phyloP scores from a whole-genome alignment of 208 protist genomes.

The Leishmania turanica region DNA sequence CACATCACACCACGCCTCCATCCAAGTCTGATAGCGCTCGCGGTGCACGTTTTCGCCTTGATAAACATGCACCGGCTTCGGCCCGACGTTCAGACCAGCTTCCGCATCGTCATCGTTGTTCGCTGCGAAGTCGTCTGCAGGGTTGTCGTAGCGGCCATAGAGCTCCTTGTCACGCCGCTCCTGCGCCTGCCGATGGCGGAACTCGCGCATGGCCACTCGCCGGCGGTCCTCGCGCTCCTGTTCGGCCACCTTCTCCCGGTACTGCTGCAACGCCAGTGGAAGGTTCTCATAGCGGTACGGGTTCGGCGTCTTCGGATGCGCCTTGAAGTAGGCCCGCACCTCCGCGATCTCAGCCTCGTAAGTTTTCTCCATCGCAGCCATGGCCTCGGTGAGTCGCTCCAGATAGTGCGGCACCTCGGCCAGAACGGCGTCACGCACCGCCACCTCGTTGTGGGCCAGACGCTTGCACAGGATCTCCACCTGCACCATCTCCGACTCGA shows the following conservation, averaged over 20 bases:
- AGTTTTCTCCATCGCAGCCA: slow-evolving; percentile 51
- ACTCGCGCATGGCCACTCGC: slow-evolving; percentile 35
- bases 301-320: slow-evolving; percentile 38
- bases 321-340: slow-evolving; percentile 48
- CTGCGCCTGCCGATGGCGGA: slow-evolving; percentile 37
- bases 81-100: slow-evolving; percentile 22
- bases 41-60: slow-evolving; percentile 38
- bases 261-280: slow-evolving; percentile 40
- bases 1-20: slow-evolving; percentile 71
- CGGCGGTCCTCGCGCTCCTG: slow-evolving; percentile 39
- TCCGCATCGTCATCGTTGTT: slow-evolving; percentile 34
- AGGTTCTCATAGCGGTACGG: slow-evolving; percentile 73
- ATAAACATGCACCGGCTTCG: slow-evolving; percentile 34
- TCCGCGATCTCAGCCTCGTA: slow-evolving; percentile 42
- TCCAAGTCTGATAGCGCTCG: slow-evolving; percentile 59
- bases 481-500: slow-evolving; percentile 61
- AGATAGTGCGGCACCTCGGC: slow-evolving; percentile 75
- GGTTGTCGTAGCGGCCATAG: slow-evolving; percentile 41
- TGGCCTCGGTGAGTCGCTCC: slow-evolving; percentile 38
- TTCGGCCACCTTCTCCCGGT: slow-evolving; percentile 37
- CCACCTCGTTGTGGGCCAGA: slow-evolving; percentile 87
- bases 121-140: slow-evolving; percentile 14
- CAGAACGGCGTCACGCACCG: slow-evolving; percentile 72
- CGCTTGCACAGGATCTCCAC: slow-evolving; percentile 84
- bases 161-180: slow-evolving; percentile 36